Base-by-base conservation (phyloP, 306 rosid genomes). In the Casuarina cunninghamiana region DNA sequence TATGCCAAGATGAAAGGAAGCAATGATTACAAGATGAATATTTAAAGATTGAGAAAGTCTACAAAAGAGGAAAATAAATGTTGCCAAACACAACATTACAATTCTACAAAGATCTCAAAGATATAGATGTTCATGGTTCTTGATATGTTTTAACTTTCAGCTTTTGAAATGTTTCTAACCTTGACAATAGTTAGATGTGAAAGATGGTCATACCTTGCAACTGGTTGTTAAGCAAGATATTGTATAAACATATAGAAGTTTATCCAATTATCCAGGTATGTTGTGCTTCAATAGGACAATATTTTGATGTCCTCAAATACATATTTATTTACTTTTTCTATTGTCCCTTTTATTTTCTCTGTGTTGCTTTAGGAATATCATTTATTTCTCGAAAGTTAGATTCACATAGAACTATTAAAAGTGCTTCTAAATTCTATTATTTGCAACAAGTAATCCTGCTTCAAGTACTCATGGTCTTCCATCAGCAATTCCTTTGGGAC, bases 191-290 rank as follows among this genome's bases (percentile, higher is more conserved):
- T 83, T 79, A 96, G 99, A 96, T 80, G 99, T 96, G 80, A 98
- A 96, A 84, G 99, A 96, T 83, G 99, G 99, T 77, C 98, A 96
- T 81, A 96, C 99, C 84, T 90, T 96, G 86, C 99, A 93, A 85
- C 41, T 96, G 92, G 97, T 96, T 83, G 91, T 83, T 75, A 89
- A 98, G 88, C 97, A 96, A 63, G 93, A 97, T 70, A 69, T 85
- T 80, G 86, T 89, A 53, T 82, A 84, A 57, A 86, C 87, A 37
- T 67, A 88, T 4, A 97, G 90, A 81, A 85, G 86, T 69, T 82
- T 87, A 74, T 79, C 80, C 65, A 77, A 77, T 89, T 81, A 85
- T 85, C 79, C 93, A 91, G 99, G 99, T 96, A 85, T 67, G 75
- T 65, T 73, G 54, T 74, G 70, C 72, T 78, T 63, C 41, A 50